Conservation (phyloP, 1,284 basidiomycete genomes). For the Neolentinus lepideus region DNA sequence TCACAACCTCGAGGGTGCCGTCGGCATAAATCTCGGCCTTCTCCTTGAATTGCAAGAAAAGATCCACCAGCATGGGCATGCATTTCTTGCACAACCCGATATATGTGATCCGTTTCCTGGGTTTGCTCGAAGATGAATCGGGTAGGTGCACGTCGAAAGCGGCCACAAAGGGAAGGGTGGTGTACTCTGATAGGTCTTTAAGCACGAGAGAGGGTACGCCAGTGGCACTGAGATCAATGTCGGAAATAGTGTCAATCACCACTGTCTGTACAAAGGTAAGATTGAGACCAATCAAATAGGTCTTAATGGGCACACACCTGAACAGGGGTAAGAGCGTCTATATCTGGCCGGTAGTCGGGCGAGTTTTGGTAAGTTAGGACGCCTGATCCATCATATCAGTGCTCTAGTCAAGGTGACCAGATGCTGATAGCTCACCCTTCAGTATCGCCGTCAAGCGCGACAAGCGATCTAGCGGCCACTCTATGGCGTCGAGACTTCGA, state of each 20-base stretch:
- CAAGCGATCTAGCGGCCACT: conserved; percentile 60
- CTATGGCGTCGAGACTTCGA: conserved; percentile 38
- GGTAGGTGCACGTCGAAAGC: conserved; percentile 44
- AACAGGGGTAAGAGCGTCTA: conserved; percentile 78
- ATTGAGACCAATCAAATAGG: conserved; percentile 7
- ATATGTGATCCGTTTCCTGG: conserved; percentile 71
- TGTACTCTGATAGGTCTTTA: conserved; percentile 78
- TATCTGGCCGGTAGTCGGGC: conserved; percentile 82
- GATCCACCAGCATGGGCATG: conserved; percentile 77
- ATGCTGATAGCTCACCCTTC: conserved; percentile 43
- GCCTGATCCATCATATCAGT: conserved; percentile 28
- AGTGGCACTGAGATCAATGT: conserved; percentile 55
- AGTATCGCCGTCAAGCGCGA: conserved; percentile 69
- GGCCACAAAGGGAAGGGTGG: conserved; percentile 78
- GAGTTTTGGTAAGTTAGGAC: conserved; percentile 79
- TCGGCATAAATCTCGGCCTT: conserved; percentile 64
- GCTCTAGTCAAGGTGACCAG: conserved; percentile 11
- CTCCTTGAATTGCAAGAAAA: conserved; percentile 61
- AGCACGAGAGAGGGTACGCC: conserved; percentile 71
- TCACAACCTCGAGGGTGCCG: conserved; percentile 76
- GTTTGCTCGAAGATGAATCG: conserved; percentile 20
- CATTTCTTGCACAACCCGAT: conserved; percentile 80
- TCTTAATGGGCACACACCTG: conserved; percentile 41
- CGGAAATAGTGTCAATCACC: conserved; percentile 62
- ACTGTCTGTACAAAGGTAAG: conserved; percentile 37